Evolutionary conservation across 2,329 filamentous ascomycete genomes (phyloP).

Genomic region (Scedosporium boydii): DNA sequence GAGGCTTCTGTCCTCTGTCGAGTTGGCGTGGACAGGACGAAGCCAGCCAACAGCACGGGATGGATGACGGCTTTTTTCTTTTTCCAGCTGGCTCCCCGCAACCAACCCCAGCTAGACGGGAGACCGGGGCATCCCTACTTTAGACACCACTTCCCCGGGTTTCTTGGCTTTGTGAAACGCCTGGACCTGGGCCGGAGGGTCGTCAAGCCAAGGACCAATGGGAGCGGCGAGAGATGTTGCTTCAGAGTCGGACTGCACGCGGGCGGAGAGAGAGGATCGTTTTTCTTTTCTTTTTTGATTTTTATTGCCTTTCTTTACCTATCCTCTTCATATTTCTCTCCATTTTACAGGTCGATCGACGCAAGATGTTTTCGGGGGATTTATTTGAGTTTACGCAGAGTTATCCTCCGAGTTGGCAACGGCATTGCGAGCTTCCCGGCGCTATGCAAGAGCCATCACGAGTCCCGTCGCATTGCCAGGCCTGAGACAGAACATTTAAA

Average conservation of each 20-base stretch:
- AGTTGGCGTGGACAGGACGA: not conserved
- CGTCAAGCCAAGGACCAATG: not conserved
- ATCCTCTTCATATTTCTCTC: not conserved
- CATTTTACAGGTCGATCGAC: not conserved
- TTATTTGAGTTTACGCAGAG: not conserved
- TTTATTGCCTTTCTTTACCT: too few relatives aligned
- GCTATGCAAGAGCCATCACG: not conserved
- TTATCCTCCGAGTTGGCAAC: not conserved
- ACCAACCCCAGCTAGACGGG: too few relatives aligned
- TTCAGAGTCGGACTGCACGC: too few relatives aligned
- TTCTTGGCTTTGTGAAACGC: not conserved
- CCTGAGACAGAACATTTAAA: too few relatives aligned
- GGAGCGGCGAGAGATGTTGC: not conserved
- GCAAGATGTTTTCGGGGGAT: not conserved
- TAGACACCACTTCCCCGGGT: too few relatives aligned
- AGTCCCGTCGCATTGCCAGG: not conserved
- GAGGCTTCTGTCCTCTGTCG: not conserved
- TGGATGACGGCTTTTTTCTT: too few relatives aligned
- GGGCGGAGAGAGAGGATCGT: too few relatives aligned
- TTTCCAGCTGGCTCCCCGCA: too few relatives aligned
- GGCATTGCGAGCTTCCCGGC: not conserved
- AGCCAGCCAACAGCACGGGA: not conserved
- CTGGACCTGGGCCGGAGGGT: too few relatives aligned
- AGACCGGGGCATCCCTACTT: too few relatives aligned
- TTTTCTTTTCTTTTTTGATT: too few relatives aligned